Conservation (phyloP, 345 rosid species). For the Citrus maxima region DNA sequence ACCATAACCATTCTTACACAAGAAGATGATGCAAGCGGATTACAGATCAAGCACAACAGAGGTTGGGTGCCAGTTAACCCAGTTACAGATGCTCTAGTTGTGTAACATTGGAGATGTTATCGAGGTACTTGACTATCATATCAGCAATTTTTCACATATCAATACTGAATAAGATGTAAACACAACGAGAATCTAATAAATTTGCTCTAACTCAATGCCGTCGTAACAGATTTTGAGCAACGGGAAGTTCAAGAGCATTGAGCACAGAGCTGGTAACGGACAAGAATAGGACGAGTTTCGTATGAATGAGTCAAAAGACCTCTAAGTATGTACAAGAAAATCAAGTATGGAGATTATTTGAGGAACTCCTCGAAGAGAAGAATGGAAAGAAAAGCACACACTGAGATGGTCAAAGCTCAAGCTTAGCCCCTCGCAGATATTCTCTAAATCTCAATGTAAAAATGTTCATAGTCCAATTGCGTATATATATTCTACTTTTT, state of each 20-base stretch:
- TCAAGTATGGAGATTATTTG: conserved; percentile 17
- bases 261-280: conserved; percentile 25
- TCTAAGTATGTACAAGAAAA: conserved; percentile 14
- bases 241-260: conserved; percentile 26
- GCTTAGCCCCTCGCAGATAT: background rate
- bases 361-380: conserved; percentile 19
- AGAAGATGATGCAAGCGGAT: conserved; percentile 13
- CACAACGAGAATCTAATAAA: too few species aligned
- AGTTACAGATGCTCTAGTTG: conserved; percentile 26
- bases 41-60: conserved; percentile 23
- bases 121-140: conserved; percentile 13
- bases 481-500: too few species aligned
- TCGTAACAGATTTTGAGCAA: conserved; percentile 22
- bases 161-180: background rate
- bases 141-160: background rate
- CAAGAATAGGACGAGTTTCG: conserved; percentile 10
- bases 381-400: conserved; percentile 23
- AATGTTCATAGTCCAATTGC: too few species aligned
- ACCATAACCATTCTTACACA: conserved; percentile 24
- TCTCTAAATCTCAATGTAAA: too few species aligned
- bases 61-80: conserved; percentile 23
- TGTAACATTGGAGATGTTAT: conserved; percentile 26
- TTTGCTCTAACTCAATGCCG: background rate
- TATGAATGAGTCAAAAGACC: conserved; percentile 5
- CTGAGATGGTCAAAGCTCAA: conserved; percentile 7